Percentiles rank a stretch among this genome's conserved stretches.
Evolutionary conservation across 176 grass and related monocot species (phyloP).

Genomic region (Echinochloa phyllopogon): DNA sequence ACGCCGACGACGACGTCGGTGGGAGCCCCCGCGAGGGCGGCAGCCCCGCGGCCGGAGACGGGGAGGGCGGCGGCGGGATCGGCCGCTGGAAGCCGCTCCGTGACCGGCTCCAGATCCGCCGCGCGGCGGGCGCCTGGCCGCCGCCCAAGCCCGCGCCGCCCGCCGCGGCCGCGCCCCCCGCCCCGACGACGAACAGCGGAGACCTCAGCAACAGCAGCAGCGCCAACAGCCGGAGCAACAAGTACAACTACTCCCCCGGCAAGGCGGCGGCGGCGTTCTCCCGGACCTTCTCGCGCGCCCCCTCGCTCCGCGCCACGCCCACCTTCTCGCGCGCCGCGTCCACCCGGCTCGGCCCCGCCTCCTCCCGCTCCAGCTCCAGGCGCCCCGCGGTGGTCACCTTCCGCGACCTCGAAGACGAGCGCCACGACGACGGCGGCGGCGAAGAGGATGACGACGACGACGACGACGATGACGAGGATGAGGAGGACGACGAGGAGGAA

Average conservation of each 20-base stretch:
- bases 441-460: not conserved
- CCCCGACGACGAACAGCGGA: not conserved
- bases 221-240: conserved; percentile 19
- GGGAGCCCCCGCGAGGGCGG: not conserved
- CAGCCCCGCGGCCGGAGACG: too few species aligned
- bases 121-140: conserved; percentile 39
- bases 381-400: not conserved
- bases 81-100: conserved; percentile 68
- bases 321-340: conserved; percentile 42
- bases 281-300: conserved; percentile 42
- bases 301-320: conserved; percentile 36
- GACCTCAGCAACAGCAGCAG: not conserved
- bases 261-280: conserved; percentile 44
- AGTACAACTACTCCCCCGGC: conserved; percentile 40
- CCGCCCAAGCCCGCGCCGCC: not conserved
- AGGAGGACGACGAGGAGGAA: not conserved
- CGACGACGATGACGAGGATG: not conserved
- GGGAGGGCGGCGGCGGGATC: too few species aligned
- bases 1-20: not conserved
- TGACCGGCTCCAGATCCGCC: conserved; percentile 57
- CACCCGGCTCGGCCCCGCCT: conserved; percentile 1
- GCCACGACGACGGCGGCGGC: not conserved
- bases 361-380: not conserved
- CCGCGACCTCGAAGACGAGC: not conserved
- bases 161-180: too few species aligned